Conservation (phyloP, 306 rosid species). For the Citrullus mucosospermus region DNA sequence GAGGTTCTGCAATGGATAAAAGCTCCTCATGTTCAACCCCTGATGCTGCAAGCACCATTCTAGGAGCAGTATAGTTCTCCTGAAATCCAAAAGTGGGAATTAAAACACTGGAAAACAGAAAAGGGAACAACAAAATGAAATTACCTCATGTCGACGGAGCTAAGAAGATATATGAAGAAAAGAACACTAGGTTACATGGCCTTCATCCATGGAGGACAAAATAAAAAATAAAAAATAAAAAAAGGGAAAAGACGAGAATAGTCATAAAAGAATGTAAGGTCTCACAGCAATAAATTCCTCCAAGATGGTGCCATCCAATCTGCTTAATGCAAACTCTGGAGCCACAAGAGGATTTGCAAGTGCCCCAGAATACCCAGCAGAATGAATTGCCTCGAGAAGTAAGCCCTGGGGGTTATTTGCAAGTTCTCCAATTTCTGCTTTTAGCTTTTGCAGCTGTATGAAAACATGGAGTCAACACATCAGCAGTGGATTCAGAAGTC, state of each 20-base stretch:
- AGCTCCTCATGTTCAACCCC: slow-evolving; percentile 91
- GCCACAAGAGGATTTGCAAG: slow-evolving; percentile 93
- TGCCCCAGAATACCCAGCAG: slow-evolving; percentile 89
- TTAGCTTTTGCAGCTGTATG: slow-evolving; percentile 62
- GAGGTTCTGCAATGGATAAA: slow-evolving; percentile 73
- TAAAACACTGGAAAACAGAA: background rate
- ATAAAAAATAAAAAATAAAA: no score
- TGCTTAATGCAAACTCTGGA: slow-evolving; percentile 50
- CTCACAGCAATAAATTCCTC: slow-evolving; percentile 83
- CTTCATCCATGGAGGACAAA: background rate
- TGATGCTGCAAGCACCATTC: slow-evolving; percentile 90
- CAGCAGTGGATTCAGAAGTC: background rate
- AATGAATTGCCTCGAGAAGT: slow-evolving; percentile 90
- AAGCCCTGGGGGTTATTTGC: slow-evolving; percentile 81
- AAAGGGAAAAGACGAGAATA: background rate
- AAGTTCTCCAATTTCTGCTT: slow-evolving; percentile 67
- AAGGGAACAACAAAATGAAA: background rate
- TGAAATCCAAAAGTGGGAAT: slow-evolving; percentile 21
- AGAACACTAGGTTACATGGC: background rate
- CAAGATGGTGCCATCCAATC: slow-evolving; percentile 51
- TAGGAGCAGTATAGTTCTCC: slow-evolving; percentile 94
- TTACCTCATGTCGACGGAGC: background rate
- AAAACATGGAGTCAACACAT: slow-evolving; percentile 9
- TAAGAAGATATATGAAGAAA: background rate
- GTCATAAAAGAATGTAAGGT: slow-evolving; percentile 17